Percentiles rank a stretch among this genome's conserved stretches.
phyloP scores from a whole-genome alignment of 352 stramenopile genomes.

The Globisporangium middletonii region DNA sequence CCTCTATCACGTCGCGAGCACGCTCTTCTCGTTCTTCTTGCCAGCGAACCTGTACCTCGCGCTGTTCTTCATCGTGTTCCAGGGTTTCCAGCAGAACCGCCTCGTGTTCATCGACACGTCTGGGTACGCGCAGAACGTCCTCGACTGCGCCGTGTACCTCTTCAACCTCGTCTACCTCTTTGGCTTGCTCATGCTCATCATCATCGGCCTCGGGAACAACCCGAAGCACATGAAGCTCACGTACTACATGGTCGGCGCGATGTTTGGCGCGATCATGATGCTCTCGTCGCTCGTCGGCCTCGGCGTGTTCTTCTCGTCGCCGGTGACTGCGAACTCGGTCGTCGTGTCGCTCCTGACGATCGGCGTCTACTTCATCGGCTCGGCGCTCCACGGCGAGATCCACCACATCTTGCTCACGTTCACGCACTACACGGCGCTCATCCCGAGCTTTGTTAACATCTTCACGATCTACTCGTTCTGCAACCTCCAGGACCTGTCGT shows the following conservation, averaged over 20 bases:
- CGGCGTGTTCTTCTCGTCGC: conserved; percentile 69
- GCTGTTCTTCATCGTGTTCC: conserved; percentile 85
- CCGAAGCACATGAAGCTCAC: conserved; percentile 85
- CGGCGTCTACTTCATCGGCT: conserved; percentile 81
- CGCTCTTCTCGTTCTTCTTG: conserved; percentile 64
- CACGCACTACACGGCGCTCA: conserved; percentile 82
- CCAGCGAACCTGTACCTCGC: conserved; percentile 81
- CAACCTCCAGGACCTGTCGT: conserved; percentile 85
- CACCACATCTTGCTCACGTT: conserved; percentile 85
- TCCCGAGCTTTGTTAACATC: conserved; percentile 87
- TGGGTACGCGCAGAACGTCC: conserved; percentile 41
- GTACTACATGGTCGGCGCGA: conserved; percentile 71
- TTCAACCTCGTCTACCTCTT: conserved; percentile 83
- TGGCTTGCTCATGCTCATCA: conserved; percentile 75
- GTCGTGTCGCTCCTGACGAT: conserved; percentile 62
- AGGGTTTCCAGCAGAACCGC: conserved; percentile 84
- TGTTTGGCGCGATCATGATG: conserved; percentile 79
- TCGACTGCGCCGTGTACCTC: conserved; percentile 62
- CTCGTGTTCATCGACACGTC: conserved; percentile 81
- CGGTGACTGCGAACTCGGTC: conserved; percentile 43
- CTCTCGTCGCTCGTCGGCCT: conserved; percentile 64
- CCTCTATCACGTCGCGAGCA: conserved; percentile 73
- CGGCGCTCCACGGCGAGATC: conserved; percentile 69
- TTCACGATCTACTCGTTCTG: conserved; percentile 89
- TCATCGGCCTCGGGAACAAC: conserved; percentile 83